phyloP scores from a whole-genome alignment of 352 stramenopile genomes.

The Phytophthora multivora region DNA sequence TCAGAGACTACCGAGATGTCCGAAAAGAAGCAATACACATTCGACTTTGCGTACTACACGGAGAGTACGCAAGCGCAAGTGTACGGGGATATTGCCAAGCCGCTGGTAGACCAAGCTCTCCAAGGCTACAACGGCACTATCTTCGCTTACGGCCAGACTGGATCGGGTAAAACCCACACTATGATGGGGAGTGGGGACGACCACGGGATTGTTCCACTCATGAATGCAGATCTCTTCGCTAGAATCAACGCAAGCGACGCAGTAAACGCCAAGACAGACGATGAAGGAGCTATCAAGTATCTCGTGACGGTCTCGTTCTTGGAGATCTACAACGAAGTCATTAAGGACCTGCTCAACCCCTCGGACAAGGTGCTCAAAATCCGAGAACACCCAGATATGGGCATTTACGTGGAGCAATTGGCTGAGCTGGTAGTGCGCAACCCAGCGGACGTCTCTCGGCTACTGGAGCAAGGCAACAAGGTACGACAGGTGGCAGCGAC shows the following conservation, averaged over 20 bases:
- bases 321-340: slow-evolving; percentile 96
- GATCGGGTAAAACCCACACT: slow-evolving; percentile 88
- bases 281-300: slow-evolving; percentile 67
- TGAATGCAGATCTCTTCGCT: slow-evolving; percentile 89
- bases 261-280: slow-evolving; percentile 19
- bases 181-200: slow-evolving; percentile 85
- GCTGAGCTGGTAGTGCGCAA: slow-evolving; percentile 86
- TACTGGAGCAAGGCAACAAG: slow-evolving; percentile 91
- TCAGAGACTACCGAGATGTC: slow-evolving; percentile 9
- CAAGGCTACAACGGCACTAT: slow-evolving; percentile 86
- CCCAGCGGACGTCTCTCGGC: slow-evolving; percentile 69
- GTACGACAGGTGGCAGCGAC: slow-evolving; percentile 90
- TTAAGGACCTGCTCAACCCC: slow-evolving; percentile 93
- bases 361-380: slow-evolving; percentile 93
- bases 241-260: slow-evolving; percentile 41
- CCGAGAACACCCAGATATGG: slow-evolving; percentile 91
- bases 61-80: slow-evolving; percentile 80
- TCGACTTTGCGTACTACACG: slow-evolving; percentile 82
- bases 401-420: slow-evolving; percentile 93
- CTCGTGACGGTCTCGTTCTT: slow-evolving; percentile 93
- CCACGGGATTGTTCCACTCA: slow-evolving; percentile 87
- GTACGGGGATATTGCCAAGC: slow-evolving; percentile 77
- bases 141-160: slow-evolving; percentile 77
- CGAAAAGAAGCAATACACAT: slow-evolving; percentile 75
- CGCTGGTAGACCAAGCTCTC: slow-evolving; percentile 79